Base-by-base conservation (phyloP, 2,329 filamentous ascomycete genomes). In the Clathrospora elynae region DNA sequence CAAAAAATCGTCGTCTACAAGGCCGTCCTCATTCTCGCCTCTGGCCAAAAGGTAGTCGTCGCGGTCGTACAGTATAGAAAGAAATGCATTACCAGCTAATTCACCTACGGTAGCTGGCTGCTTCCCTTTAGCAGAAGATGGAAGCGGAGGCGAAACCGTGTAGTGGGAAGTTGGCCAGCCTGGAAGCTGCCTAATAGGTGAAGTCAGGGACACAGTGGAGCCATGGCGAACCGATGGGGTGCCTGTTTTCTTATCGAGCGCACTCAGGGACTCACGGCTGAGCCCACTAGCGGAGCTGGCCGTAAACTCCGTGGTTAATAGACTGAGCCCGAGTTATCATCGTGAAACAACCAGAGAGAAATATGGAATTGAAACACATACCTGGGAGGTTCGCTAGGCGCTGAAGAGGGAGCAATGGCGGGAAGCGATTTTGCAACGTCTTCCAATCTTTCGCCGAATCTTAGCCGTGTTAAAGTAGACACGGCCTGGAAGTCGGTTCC, bases 401-500 rank as follows among this genome's bases (percentile, higher is more conserved):
- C 13, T 14, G 46, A 35, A 25, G 31, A 34, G 6, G 45, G 48
- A 24, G 42, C 13, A 25, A 39, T 32, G 12, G 53, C 22, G 10
- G 57, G 47, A 16, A 61, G 37, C n/a, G 46, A 46, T 17, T 46
- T 58, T 8, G 54, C 51, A 10, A 61, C 46, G n/a, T 53, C 46
- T 24, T 59, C 51, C 3, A 58, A 40, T 7, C 54, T 43, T 26
- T 59, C 50, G 25, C 56, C 58, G 6, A 60, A 41, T 19, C 58
- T 34, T 4, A 61, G 30, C 22, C 53, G 45, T 17, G 56, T 55
- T 2, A 61, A 47, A 13, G 59, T 24, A 9, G 46, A 53, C 9
- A 55, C 43, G 22, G 58, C 58, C 38, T 61, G 49, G 10, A 46
- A 42, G 35, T 61, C 58, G 19, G 52, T 52, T 6, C 51, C 48